phyloP scores from a whole-genome alignment of 306 rosid species.

The Castanopsis chinensis region DNA sequence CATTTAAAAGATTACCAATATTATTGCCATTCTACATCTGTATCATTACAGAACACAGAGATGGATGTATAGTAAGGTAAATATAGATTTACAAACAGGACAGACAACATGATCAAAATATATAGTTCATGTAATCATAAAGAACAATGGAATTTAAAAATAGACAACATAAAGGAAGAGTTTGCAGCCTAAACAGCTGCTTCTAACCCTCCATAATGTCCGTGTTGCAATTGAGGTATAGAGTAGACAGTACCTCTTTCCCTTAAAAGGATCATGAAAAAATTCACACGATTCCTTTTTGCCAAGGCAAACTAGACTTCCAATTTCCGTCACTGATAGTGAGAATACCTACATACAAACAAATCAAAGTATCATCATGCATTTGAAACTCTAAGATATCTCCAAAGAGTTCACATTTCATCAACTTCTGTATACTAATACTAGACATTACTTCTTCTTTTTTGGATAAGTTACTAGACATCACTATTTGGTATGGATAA shows the following conservation, averaged over 20 bases:
- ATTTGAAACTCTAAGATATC: constrained; percentile 6
- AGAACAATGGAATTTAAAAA: neutral
- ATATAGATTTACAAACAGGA: neutral
- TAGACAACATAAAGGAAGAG: neutral
- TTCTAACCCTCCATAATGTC: neutral
- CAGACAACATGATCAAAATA: neutral
- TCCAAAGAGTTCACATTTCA: neutral
- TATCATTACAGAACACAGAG: neutral
- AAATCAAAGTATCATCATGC: constrained; percentile 22
- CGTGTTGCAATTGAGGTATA: neutral
- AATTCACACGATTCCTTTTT: constrained; percentile 68
- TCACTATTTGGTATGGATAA: too few relatives aligned
- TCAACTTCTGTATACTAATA: neutral
- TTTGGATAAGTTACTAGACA: too few relatives aligned
- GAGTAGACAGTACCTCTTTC: constrained; percentile 55
- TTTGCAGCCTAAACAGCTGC: neutral
- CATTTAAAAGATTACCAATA: constrained; percentile 1
- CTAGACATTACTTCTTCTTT: neutral
- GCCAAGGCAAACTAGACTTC: constrained; percentile 70
- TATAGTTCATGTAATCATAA: neutral
- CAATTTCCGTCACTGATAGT: constrained; percentile 82
- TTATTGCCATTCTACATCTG: neutral
- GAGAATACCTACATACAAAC: constrained; percentile 67
- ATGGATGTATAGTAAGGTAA: neutral
- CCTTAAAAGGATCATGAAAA: constrained; percentile 65